phyloP scores from a whole-genome alignment of 163 green algal species.

The Chlorella variabilis region DNA sequence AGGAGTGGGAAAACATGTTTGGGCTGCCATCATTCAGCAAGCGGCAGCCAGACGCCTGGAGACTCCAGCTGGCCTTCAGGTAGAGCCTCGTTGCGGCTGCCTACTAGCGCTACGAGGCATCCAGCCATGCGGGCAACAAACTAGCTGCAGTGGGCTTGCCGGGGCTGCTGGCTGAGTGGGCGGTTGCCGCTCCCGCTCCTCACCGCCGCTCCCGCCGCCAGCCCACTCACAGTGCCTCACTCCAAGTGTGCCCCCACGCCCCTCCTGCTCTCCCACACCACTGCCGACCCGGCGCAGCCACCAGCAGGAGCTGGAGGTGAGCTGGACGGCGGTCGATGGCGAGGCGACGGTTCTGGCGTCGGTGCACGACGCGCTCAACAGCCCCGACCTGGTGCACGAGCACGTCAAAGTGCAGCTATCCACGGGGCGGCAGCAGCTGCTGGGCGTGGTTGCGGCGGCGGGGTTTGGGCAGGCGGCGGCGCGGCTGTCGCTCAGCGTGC shows the following conservation, averaged over 20 bases:
- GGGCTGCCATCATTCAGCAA: not conserved
- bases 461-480: conserved; percentile 16
- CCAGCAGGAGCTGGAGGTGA: conserved; percentile 27
- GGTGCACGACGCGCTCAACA: conserved; percentile 35
- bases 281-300: too few relatives aligned
- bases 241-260: too few relatives aligned
- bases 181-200: not conserved
- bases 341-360: conserved; percentile 35
- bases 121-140: not conserved
- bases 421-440: not conserved
- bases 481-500: conserved; percentile 27
- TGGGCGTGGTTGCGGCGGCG: conserved; percentile 33
- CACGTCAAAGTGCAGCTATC: conserved; percentile 17
- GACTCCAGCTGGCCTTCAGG: conserved; percentile 6
- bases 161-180: too few relatives aligned
- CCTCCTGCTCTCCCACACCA: too few relatives aligned
- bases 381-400: conserved; percentile 45
- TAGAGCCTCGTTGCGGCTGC: not conserved
- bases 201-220: too few relatives aligned
- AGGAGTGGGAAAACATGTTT: too few relatives aligned
- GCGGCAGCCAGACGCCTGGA: conserved; percentile 15
- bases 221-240: too few relatives aligned
- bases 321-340: conserved; percentile 27
- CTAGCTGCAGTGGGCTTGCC: too few relatives aligned
- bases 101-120: not conserved